Evolutionary conservation across 2,329 filamentous ascomycete species (phyloP), one percentile per base, ranked within the genome.

Genomic region (Moelleriella libera): DNA sequence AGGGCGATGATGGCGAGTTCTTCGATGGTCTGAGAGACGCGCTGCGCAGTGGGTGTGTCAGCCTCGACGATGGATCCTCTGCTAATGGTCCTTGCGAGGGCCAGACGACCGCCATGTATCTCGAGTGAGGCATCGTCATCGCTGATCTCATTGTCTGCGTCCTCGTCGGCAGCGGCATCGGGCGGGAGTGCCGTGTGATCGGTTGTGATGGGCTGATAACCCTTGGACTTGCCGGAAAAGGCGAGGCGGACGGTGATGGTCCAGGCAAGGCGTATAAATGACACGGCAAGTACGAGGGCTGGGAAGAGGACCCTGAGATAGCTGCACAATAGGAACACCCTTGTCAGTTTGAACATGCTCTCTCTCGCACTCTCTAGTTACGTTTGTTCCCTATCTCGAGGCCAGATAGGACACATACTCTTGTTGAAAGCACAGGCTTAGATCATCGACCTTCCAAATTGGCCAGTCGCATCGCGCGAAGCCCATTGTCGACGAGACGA

Each of bases 11-110:
- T 75, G 30, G 84, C 83, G 8, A 88, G 61, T 56, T 85, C 79
- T 67, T 98, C 92, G 7, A 90, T 55, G 1, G 82, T 57, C 5
- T 90, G 76, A 10, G 88, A 72, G 7, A 82, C 64, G 41, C 82
- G 67, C 65, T 94, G 83, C 42, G 78, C 88, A 7, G 76, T 72
- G 2, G 92, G 92, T 43, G 76, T 82, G 63, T 92, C 82, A 49
- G 89, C 71, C 50, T 86, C 80, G 44, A 89, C 76, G 45, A 82
- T 68, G 29, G 78, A 82, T 43, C 75, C 78, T 54, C 68, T 71
- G n/a, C 76, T 80, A 3, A 71, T 74, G 2, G 77, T 80, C 59
- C 81, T 79, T 47, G 69, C 71, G 39, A 83, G 66, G 28, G 72
- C 68, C 41, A 82, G 64, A 39, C 73, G 75, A 45, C 78, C 77